phyloP scores from a whole-genome alignment of 176 grass and related monocot genomes.

The Oryza nivara region DNA sequence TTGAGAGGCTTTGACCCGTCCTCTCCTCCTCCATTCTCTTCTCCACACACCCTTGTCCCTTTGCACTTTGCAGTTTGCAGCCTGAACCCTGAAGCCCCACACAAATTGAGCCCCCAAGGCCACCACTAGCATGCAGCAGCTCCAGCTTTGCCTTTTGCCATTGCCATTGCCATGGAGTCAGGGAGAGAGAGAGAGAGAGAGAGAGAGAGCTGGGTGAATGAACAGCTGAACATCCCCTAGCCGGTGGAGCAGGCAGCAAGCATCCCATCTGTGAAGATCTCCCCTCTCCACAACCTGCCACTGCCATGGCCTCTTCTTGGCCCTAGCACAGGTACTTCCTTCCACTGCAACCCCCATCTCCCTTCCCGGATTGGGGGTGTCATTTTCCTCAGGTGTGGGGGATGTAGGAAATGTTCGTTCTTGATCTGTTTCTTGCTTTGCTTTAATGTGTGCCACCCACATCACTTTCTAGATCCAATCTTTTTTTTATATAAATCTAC shows the following conservation, averaged over 20 bases:
- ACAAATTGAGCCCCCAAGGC: slow-evolving; percentile 9
- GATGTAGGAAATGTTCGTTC: slow-evolving; percentile 31
- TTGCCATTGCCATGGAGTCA: slow-evolving; percentile 22
- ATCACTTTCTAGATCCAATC: slow-evolving; percentile 64
- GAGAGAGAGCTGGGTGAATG: slow-evolving; percentile 9
- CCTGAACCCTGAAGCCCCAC: slow-evolving; percentile 32
- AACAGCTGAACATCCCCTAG: slow-evolving; percentile 1
- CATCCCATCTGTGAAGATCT: not conserved
- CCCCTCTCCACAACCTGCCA: not conserved
- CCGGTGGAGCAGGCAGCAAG: not conserved
- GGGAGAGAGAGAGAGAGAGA: too few relatives aligned
- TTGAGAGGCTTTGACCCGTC: slow-evolving; percentile 57
- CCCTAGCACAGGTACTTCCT: slow-evolving; percentile 42
- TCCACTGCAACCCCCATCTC: not conserved
- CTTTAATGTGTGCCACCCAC: slow-evolving; percentile 33
- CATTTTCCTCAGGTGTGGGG: slow-evolving; percentile 54
- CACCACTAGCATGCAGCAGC: not conserved
- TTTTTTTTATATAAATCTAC: slow-evolving; percentile 38
- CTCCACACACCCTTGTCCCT: slow-evolving; percentile 44
- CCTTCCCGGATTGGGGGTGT: slow-evolving; percentile 14
- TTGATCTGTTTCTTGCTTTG: slow-evolving; percentile 39
- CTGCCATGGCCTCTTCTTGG: slow-evolving; percentile 35
- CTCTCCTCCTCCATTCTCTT: slow-evolving; percentile 12
- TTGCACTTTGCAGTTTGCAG: not conserved
- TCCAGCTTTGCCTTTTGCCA: slow-evolving; percentile 14